These are phyloP conservation scores for Daldinia eschscholtzii DNA, from an alignment of 2,329 filamentous ascomycete species.

Conservation along the genomic window DNA sequence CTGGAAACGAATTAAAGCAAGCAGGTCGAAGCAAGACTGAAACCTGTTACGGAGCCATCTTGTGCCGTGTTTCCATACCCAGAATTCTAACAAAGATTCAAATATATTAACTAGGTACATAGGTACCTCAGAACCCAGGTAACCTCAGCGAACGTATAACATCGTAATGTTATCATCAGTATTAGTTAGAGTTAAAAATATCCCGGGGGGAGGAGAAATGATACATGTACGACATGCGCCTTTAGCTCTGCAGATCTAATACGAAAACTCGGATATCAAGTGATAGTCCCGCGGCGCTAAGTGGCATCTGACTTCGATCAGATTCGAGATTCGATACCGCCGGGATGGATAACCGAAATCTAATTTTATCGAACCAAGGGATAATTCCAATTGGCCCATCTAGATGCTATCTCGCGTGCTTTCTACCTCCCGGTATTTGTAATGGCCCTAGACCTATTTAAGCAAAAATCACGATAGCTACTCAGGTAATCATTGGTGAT, in stretches of 20 bases:
- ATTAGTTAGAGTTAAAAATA: background rate
- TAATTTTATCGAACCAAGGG: slow-evolving; percentile 17
- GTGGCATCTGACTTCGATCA: slow-evolving; percentile 1
- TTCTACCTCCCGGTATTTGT: slow-evolving; percentile 7
- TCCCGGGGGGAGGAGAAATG: background rate
- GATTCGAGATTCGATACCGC: slow-evolving; percentile 14
- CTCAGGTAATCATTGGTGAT: background rate
- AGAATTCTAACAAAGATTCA: background rate
- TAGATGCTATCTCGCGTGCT: slow-evolving; percentile 15
- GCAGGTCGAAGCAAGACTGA: background rate
- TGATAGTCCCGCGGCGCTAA: background rate
- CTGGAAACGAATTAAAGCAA: background rate
- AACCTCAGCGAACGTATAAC: too few species aligned
- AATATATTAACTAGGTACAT: background rate
- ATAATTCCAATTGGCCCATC: slow-evolving; percentile 28
- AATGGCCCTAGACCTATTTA: slow-evolving; percentile 5
- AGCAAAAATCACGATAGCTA: background rate
- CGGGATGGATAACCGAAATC: slow-evolving; percentile 22
- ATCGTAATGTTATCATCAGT: background rate
- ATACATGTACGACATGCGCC: background rate
- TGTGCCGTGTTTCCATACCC: too few species aligned
- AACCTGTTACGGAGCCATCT: background rate
- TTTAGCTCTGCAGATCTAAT: background rate
- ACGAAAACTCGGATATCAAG: slow-evolving; percentile 3
- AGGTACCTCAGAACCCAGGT: background rate